Conservation (phyloP, 306 rosid species). For the Leucaena leucocephala region DNA sequence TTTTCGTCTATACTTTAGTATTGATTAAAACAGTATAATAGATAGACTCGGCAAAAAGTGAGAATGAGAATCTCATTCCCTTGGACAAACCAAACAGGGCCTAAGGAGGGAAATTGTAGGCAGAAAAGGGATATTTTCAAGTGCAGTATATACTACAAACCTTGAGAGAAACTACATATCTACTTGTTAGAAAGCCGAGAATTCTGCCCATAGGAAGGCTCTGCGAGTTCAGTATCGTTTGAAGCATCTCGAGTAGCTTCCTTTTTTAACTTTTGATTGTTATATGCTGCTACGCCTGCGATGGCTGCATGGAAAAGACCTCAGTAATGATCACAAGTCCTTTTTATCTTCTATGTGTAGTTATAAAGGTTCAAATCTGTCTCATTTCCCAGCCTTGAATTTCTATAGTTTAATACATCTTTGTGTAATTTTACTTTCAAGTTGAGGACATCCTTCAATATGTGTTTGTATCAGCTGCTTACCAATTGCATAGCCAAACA, state of each 20-base stretch:
- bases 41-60: not conserved
- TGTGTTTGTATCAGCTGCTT: constrained; percentile 38
- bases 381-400: constrained; percentile 22
- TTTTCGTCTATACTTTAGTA: not conserved
- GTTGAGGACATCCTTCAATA: not conserved
- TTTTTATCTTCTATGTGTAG: constrained; percentile 15
- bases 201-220: constrained; percentile 49
- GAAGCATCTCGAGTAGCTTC: constrained; percentile 62
- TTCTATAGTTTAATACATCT: not conserved
- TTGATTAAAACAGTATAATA: not conserved
- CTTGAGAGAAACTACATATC: constrained; percentile 48
- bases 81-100: not conserved
- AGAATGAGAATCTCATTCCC: not conserved
- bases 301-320: constrained; percentile 65
- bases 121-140: constrained; percentile 13
- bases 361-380: constrained; percentile 21
- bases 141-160: constrained; percentile 41
- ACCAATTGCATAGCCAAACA: constrained; percentile 94
- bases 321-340: constrained; percentile 24
- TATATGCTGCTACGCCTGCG: constrained; percentile 96
- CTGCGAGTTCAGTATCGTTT: constrained; percentile 44
- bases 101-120: constrained; percentile 11
- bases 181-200: constrained; percentile 54
- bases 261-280: constrained; percentile 78
- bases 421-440: not conserved